Evolutionary conservation across 495 filamentous ascomycete genomes (phyloP).

Genomic region (Friedmanniomyces simplex): DNA sequence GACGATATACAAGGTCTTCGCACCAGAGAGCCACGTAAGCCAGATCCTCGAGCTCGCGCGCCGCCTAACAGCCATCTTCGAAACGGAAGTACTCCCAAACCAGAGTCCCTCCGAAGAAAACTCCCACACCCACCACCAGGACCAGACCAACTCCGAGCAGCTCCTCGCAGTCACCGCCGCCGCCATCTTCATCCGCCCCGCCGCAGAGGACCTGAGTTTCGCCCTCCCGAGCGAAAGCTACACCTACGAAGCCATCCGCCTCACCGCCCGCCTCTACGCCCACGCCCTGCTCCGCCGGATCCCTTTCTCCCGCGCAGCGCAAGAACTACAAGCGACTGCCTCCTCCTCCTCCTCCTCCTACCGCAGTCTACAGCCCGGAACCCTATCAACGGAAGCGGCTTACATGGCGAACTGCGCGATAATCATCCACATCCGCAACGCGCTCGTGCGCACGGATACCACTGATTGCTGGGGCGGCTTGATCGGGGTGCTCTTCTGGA

Average conservation of each 20-base stretch:
- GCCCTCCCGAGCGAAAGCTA: constrained; percentile 17
- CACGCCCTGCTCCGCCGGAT: constrained; percentile 26
- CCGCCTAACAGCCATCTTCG: background rate
- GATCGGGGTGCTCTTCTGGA: constrained; percentile 29
- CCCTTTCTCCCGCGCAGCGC: constrained; percentile 31
- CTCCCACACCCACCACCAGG: too few relatives aligned
- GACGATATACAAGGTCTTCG: background rate
- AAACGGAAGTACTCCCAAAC: background rate
- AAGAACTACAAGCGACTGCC: constrained; percentile 20
- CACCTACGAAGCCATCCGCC: constrained; percentile 26
- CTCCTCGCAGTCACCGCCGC: background rate
- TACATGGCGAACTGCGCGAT: background rate
- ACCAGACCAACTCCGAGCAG: too few relatives aligned
- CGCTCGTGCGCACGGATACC: constrained; percentile 10
- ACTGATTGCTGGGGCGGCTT: constrained; percentile 26
- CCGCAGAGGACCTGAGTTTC: background rate
- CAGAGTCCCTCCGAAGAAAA: too few relatives aligned
- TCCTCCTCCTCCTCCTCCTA: too few relatives aligned
- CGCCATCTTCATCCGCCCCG: background rate
- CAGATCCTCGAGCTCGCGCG: background rate
- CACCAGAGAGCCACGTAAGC: background rate
- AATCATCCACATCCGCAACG: constrained; percentile 6
- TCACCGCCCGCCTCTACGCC: constrained; percentile 20
- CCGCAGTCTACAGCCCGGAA: background rate
- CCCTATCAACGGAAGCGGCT: background rate